Percentiles rank a stretch among this genome's conserved stretches.
These are phyloP conservation scores for Phytopythium delawarense DNA, from an alignment of 352 stramenopile species.

Conservation along the genomic window DNA sequence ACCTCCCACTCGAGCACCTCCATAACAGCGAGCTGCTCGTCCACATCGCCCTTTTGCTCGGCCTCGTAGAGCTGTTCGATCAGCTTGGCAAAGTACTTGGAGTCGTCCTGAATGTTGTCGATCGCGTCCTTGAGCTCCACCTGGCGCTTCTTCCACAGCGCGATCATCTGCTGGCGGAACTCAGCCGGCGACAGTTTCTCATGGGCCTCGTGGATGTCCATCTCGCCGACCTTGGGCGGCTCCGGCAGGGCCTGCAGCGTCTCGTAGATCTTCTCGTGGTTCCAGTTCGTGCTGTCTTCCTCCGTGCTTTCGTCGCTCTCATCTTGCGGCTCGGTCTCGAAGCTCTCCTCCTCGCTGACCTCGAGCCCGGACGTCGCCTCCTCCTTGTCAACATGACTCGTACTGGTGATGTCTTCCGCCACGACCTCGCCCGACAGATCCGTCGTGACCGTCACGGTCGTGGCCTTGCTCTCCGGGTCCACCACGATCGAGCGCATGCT, in stretches of 20 bases:
- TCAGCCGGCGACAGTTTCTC: conserved; percentile 60
- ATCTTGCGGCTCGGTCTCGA: background rate
- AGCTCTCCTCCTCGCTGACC: conserved; percentile 3
- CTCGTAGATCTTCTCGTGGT: conserved; percentile 87
- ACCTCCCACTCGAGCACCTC: conserved; percentile 83
- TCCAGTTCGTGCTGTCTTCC: conserved; percentile 63
- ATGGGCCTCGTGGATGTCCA: conserved; percentile 75
- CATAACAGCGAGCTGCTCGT: conserved; percentile 50
- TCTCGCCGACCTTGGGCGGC: conserved; percentile 62
- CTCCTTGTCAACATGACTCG: conserved; percentile 10
- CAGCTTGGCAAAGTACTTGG: conserved; percentile 70
- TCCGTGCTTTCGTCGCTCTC: background rate
- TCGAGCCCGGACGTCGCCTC: conserved; percentile 16
- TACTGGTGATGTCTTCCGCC: conserved; percentile 6
- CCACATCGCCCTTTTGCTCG: conserved; percentile 37
- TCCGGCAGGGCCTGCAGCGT: conserved; percentile 72
- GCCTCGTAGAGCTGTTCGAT: conserved; percentile 67
- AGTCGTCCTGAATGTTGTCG: conserved; percentile 74
- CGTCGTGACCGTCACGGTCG: conserved; percentile 51
- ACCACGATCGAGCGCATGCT: conserved; percentile 31
- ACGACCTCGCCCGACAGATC: conserved; percentile 50
- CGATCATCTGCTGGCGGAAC: conserved; percentile 70
- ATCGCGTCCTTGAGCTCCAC: conserved; percentile 75
- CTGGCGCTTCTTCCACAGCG: conserved; percentile 82
- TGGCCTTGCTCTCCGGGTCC: conserved; percentile 21